Evolutionary conservation across 331 rosid genomes (phyloP).

Genomic region (Saraca asoca): DNA sequence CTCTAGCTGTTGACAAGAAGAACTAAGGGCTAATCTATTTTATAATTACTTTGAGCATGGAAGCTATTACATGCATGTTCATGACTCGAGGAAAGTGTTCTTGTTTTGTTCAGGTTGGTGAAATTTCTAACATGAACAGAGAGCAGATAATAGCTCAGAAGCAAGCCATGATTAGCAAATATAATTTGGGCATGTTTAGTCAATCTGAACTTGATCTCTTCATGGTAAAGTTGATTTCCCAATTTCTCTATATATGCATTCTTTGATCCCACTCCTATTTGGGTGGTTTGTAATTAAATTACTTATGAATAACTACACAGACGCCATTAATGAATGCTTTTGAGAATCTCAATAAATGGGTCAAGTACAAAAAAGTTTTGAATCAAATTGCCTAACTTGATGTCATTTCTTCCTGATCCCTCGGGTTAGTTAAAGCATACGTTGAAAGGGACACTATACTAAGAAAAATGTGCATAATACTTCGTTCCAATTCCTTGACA

Average conservation of each 20-base stretch:
- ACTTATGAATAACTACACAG: no score
- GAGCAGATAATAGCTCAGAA: conserved; percentile 46
- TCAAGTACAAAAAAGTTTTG: conserved; percentile 31
- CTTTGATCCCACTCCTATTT: no score
- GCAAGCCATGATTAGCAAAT: conserved; percentile 34
- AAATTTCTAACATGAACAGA: conserved; percentile 41
- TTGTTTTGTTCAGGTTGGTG: conserved; percentile 52
- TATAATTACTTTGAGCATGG: conserved; percentile 11
- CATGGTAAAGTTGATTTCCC: conserved; percentile 53
- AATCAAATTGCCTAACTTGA: conserved; percentile 32
- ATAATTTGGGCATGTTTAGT: conserved; percentile 42
- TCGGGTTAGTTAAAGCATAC: conserved; percentile 40
- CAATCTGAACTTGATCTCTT: conserved; percentile 80
- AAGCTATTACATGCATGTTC: no score
- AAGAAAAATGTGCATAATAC: conserved; percentile 38
- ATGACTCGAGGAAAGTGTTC: neutral
- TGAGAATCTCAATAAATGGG: neutral
- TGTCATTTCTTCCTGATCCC: conserved; percentile 35
- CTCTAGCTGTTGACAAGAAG: neutral
- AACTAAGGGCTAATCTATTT: neutral
- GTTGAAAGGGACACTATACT: conserved; percentile 42
- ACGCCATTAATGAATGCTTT: conserved; percentile 17
- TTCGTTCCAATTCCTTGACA: conserved; percentile 50
- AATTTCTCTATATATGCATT: neutral
- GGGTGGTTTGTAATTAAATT: neutral